Base-by-base conservation (phyloP, 176 grass and related monocot species). In the Carex kokanica region DNA sequence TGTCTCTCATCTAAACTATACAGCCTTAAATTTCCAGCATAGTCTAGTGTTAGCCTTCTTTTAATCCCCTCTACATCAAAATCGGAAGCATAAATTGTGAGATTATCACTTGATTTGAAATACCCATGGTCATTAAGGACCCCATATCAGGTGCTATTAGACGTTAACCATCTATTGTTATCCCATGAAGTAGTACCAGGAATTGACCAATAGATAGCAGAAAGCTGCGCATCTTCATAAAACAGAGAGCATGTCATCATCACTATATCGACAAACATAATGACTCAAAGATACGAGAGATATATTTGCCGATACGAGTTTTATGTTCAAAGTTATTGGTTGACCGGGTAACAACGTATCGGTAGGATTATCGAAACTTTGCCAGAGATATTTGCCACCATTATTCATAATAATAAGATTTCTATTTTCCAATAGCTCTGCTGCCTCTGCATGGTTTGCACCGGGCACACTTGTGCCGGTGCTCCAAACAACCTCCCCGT, bases 171-270 rank as follows among this genome's bases (percentile, higher is more conserved):
- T 84, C 90, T 84, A 17, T 72, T 81, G 87, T 96, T 93, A 5
- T 9, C 5, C 55, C 87, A 84, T 58, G 88, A 63, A 43, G 55
- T 86, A 20, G 21, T 40, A 75, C 81, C 81, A 0, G 90, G 88
- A 69, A 77, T 18, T 66, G 92, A 88, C 90, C 92, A 94, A 82
- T 94, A 94, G 54, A 94, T 86, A 66, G 88, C 90, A 49, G 88
- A 86, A 55, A 92, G 23, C 36, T 90, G 77, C 40, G 81, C 55
- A 24, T 85, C 80, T 84, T 92, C 90, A 40, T 90, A 94, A 64
- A 90, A 64, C 27, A 94, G 88, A 1, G 85, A 94, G 81, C 31
- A 92, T 82, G 60, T 90, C 85, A 60, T 94, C 89, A 63, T 86
- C 87, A 84, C 78, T 90, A 83, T 91, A 94, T 5, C 83, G 83